A percentile compares a stretch with the other conserved stretches of the same genome.
phyloP scores from a whole-genome alignment of 164 flowering plant species.

The Nymphaea colorata region DNA sequence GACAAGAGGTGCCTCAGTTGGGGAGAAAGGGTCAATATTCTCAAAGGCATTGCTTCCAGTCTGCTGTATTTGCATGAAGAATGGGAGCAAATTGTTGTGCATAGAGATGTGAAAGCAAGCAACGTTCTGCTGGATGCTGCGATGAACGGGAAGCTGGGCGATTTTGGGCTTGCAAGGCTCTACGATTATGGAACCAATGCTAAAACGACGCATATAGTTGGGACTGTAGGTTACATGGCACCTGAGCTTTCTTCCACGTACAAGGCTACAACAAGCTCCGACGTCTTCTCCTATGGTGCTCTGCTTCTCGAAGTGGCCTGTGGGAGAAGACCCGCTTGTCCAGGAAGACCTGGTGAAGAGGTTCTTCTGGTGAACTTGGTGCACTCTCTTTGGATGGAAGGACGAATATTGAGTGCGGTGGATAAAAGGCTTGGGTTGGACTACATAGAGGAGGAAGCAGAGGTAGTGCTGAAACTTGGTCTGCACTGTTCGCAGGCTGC shows the following conservation, averaged over 20 bases:
- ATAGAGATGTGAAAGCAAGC: conserved; percentile 70
- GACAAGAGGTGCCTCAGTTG: conserved; percentile 27
- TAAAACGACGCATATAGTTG: conserved; percentile 57
- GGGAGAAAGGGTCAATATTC: conserved; percentile 31
- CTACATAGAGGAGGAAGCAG: conserved; percentile 9
- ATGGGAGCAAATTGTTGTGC: conserved; percentile 70
- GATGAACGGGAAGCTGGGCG: conserved; percentile 54
- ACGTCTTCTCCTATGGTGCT: conserved; percentile 75
- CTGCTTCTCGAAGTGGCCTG: conserved; percentile 67
- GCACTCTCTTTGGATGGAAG: conserved; percentile 1
- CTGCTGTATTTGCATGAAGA: conserved; percentile 57
- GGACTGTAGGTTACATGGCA: conserved; percentile 78
- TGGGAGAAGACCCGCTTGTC: conserved; percentile 60
- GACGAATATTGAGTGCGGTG: conserved; percentile 4
- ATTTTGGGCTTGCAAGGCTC: conserved; percentile 67
- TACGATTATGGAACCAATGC: conserved; percentile 50
- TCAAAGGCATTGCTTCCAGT: conserved; percentile 57
- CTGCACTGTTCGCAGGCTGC: conserved; percentile 10
- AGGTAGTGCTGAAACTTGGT: conserved; percentile 16
- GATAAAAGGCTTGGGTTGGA: conserved; percentile 10
- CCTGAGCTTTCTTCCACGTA: conserved; percentile 51
- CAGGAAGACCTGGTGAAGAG: background rate
- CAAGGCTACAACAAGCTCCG: conserved; percentile 47
- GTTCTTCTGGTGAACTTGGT: conserved; percentile 10
- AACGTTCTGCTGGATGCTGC: conserved; percentile 54